Evolutionary conservation across 108 stramenopile genomes (phyloP).

Genomic region (Schizochytrium sp.): DNA sequence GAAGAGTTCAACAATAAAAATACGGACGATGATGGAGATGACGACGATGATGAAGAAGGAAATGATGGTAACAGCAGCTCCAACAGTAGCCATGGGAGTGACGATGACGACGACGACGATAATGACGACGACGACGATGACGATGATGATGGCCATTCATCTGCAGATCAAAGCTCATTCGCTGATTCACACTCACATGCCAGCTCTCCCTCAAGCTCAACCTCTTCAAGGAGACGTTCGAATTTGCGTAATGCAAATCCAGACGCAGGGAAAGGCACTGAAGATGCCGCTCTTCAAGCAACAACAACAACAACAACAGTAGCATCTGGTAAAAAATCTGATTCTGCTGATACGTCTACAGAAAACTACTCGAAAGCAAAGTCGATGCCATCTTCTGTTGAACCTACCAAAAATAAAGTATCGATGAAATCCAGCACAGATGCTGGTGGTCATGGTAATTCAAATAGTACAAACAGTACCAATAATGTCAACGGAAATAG

Average conservation of each 20-base stretch:
- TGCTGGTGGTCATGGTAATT: too few relatives aligned
- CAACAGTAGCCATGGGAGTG: neutral
- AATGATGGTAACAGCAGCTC: neutral
- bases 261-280: neutral
- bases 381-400: too few relatives aligned
- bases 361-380: too few relatives aligned
- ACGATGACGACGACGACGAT: neutral
- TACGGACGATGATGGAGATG: neutral
- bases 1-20: neutral
- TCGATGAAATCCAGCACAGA: neutral
- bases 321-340: too few relatives aligned
- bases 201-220: conserved; percentile 6
- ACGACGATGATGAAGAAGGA: neutral
- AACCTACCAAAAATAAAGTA: too few relatives aligned
- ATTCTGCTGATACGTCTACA: too few relatives aligned
- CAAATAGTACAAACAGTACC: neutral
- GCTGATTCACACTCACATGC: neutral
- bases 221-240: neutral
- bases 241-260: neutral
- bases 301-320: neutral
- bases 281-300: neutral
- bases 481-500: neutral
- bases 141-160: neutral
- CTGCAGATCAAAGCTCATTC: neutral
- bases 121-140: neutral